Percentiles rank a stretch among this genome's conserved stretches.
These are phyloP conservation scores for Paramecium sonneborni DNA, from an alignment of 73 alveolate genomes.

Conservation along the genomic window DNA sequence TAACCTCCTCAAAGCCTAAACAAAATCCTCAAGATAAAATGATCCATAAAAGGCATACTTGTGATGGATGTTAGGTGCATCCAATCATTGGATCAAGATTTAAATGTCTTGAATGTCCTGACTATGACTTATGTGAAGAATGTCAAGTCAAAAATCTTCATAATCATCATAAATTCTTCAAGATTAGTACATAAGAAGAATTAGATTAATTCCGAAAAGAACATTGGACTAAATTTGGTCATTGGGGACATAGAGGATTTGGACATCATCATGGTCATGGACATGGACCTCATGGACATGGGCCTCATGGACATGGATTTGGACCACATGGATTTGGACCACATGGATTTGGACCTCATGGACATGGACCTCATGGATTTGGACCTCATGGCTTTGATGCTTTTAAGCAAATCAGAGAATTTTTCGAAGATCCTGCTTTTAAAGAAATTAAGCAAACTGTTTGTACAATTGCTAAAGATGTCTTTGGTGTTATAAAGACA, in stretches of 20 bases:
- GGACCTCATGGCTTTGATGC: background rate
- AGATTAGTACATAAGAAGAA: background rate
- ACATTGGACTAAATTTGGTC: background rate
- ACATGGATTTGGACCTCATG: background rate
- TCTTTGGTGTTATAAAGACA: background rate
- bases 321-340: background rate
- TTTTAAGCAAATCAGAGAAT: background rate
- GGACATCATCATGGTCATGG: background rate
- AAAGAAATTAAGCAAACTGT: background rate
- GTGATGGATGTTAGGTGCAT: constrained; percentile 83
- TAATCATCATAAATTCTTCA: background rate
- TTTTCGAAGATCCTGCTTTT: constrained; percentile 12
- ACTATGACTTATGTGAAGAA: constrained; percentile 88
- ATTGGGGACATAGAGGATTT: background rate
- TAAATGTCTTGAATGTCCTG: constrained; percentile 84
- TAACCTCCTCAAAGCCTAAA: background rate
- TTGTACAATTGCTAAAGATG: background rate
- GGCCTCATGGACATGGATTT: background rate
- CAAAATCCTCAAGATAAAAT: background rate
- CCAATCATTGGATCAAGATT: constrained; percentile 91
- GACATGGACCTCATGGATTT: background rate
- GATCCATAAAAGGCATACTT: constrained; percentile 68
- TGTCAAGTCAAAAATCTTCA: constrained; percentile 73
- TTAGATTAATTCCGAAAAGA: background rate
- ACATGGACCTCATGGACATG: background rate